Evolutionary conservation across 176 grass and related monocot genomes (phyloP), one percentile per base, ranked within the genome.

Genomic region (Ananas comosus): DNA sequence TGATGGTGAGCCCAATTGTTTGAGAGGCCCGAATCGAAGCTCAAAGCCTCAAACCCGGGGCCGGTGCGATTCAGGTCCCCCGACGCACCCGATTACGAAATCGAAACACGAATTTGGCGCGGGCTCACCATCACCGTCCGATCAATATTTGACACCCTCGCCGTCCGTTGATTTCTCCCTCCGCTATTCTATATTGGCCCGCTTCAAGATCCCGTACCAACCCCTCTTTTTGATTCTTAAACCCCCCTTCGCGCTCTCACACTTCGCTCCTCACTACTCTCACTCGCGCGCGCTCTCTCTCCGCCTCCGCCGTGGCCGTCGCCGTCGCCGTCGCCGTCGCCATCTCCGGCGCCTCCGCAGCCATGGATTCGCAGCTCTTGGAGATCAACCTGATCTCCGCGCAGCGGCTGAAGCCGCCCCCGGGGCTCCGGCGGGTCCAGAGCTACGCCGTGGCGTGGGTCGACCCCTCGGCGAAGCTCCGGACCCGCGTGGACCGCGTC

Each of bases 381-480:
- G 74, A 76, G 74, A 76, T 76, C 65, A 76, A 58, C 27, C 21
- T 76, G 65, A 76, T 97, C 86, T 97, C 93, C 5, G 93, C 89
- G 59, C 93, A 97, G 80, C 84, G 89, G 47, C 71, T 97, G 57
- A 91, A 89, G 79, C 75, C 64, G 11, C 86, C 79, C 5, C 69
- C 81, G 3, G 79, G 86, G 2, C 71, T 77, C 53, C 83, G 71
- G 49, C 86, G 83, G 53, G 74, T 97, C 49, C 89, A 90, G 50
- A 80, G 78, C 79, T 92, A 92, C 79, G 89, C 93, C 58, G 77
- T 90, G 76, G 72, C 80, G 64, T 97, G 93, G 89, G 79, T 97
- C 48, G 86, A 92, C 58, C 66, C 83, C 2, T 72, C 74, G 50
- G 64, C 84, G 76, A 87, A 78, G 77, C 86, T 97, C 83, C 86